phyloP scores from a whole-genome alignment of 108 stramenopile species.

The Poteriospumella lacustris region DNA sequence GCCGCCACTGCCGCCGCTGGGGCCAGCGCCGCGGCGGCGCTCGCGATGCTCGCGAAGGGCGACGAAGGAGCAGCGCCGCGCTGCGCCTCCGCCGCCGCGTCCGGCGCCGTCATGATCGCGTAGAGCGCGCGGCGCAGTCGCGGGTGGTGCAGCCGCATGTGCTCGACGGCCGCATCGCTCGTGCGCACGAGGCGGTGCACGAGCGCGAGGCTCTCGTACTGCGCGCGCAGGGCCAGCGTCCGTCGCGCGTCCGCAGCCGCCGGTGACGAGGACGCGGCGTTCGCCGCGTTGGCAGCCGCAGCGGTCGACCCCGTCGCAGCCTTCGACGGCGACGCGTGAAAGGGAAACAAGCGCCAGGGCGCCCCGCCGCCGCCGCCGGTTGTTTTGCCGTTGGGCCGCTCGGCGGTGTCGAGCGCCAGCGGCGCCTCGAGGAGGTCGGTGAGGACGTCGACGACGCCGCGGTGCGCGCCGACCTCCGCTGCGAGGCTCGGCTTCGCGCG shows the following conservation, averaged over 20 bases:
- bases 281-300: no score
- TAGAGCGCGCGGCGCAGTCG: background rate
- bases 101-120: background rate
- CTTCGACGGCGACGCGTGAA: background rate
- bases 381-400: background rate
- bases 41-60: background rate
- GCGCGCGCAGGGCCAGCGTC: background rate
- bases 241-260: no score
- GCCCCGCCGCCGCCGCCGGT: background rate
- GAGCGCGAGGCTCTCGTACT: background rate
- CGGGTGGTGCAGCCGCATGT: background rate
- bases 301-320: no score
- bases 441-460: background rate
- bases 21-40: background rate
- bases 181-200: background rate
- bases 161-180: background rate
- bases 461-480: background rate
- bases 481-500: background rate
- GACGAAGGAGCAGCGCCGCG: background rate
- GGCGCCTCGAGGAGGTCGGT: background rate
- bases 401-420: background rate
- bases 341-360: background rate
- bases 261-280: no score
- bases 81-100: background rate
- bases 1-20: no score